Percentiles rank a stretch among this genome's conserved stretches.
phyloP scores from a whole-genome alignment of 352 stramenopile species.

The Phytophthora quininea region DNA sequence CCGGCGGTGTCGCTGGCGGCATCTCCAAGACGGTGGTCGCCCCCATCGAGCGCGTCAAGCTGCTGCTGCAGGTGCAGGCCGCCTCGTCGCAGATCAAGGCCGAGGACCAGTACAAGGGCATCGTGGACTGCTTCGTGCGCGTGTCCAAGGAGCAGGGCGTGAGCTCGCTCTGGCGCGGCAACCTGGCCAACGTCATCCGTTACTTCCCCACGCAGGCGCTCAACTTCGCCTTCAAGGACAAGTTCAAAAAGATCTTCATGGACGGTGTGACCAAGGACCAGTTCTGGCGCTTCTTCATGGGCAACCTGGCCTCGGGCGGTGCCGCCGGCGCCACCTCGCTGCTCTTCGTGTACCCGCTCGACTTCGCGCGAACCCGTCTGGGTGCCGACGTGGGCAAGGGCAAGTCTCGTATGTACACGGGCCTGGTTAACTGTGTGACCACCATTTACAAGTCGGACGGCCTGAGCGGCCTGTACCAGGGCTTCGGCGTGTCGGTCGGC shows the following conservation, averaged over 20 bases:
- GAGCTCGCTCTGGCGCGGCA: conserved; percentile 91
- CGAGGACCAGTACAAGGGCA: conserved; percentile 92
- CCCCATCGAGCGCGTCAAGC: conserved; percentile 92
- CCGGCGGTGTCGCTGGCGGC: conserved; percentile 83
- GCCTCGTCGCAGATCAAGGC: conserved; percentile 91
- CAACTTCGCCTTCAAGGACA: conserved; percentile 95
- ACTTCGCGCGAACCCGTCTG: conserved; percentile 99
- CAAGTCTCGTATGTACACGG: conserved; percentile 98
- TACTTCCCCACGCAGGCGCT: conserved; percentile 93
- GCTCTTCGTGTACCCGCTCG: conserved; percentile 97
- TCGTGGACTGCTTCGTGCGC: conserved; percentile 90
- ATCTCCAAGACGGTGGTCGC: conserved; percentile 93
- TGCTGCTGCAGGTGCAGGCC: conserved; percentile 92
- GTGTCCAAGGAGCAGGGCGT: conserved; percentile 91
- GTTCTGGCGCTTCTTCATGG: conserved; percentile 98
- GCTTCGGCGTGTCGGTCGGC: conserved; percentile 98
- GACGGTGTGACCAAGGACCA: conserved; percentile 94
- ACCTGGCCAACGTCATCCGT: conserved; percentile 92
- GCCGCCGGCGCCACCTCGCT: conserved; percentile 97
- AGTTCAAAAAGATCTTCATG: conserved; percentile 92
- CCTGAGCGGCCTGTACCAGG: conserved; percentile 96
- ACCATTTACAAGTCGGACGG: conserved; percentile 96
- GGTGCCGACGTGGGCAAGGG: conserved; percentile 97
- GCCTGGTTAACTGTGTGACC: conserved; percentile 96
- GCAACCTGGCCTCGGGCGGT: conserved; percentile 98